Base-by-base conservation (phyloP, 805 yeast genomes). In the Suhomyces canberraensis region DNA sequence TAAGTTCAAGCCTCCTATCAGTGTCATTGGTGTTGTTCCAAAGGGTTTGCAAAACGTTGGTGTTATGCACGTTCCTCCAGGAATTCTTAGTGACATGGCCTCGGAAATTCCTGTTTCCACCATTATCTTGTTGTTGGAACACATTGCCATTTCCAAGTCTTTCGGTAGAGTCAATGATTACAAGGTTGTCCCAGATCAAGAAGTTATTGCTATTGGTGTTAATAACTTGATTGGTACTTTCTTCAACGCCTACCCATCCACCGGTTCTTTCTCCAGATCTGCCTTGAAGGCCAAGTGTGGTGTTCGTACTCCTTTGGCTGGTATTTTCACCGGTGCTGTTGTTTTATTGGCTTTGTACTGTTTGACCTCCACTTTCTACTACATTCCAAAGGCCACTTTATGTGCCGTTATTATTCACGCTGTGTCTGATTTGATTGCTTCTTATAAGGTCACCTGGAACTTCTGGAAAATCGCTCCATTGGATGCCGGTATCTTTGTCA, bases 231-330 rank as follows among this genome's bases (percentile, higher is more conserved):
- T 90, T 49, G 96, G 96, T 49, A 87, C 95, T 15, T 87, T 89
- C 56, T 90, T 90, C 76, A 75, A 78, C 53, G 96, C 97, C 6
- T 90, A 90, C 60, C 97, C 97, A 7, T 89, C 95, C 6, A 90
- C 97, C 4, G 97, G 97, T 31, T 90, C 97, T 1, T 90, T 90
- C 61, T 85, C 95, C 14, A 81, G 97, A 69, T 84, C 96, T 30
- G 97, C 97, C 6, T 73, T 90, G 52, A 90, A 91, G 65, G 82
- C 95, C 35, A 90, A 90, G 64, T 90, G 96, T 74, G 95, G 95
- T 58, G 97, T 90, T 31, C 78, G 89, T 56, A 90, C 97, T 15
- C 97, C 97, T 24, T 68, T 90, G 42, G 95, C 96, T 30, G 96
- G 96, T 66, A 73, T 88, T 28, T 84, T 81, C 61, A 85, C 96